Evolutionary conservation across 139 green algal species (phyloP), one percentile per base, ranked within the genome.

Genomic region (Edaphochlamys debaryana): DNA sequence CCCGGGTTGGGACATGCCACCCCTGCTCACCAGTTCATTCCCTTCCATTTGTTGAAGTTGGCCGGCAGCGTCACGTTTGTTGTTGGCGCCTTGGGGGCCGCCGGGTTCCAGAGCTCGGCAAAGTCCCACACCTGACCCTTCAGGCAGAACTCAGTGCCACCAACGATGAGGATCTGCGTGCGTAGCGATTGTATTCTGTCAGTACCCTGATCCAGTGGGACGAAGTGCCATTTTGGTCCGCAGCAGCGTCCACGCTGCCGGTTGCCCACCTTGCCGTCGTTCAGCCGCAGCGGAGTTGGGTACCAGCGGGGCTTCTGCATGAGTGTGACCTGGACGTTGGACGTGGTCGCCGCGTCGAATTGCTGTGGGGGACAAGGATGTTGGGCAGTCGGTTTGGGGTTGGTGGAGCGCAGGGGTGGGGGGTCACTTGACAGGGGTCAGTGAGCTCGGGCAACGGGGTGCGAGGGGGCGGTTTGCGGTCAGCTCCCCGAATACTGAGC

Each of bases 281-380:
- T 8, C 56, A n/a, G 22, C 56, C 23, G 6, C 56, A 63, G 56
- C 1, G 56, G 56, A 11, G 56, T 63, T 23, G 56, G 56, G 56
- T 63, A 63, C 56, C 56, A 63, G 56, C 56, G 56, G 56, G n/a
- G n/a, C 56, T 63, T 63, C 56, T 63, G 56, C 56, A 63, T 63
- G 6, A 63, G 5, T 22, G 50, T 58, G 20, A 58, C 50, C 50
- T 58, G 50, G 7, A 4, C 2, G 20, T 29, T 22, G 6, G 50
- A 11, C 50, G 50, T 58, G 50, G 6, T 19, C 20, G 50, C 50
- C 50, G 50, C 50, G 50, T 58, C 25, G 9, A 25, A 58, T 19
- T 11, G 2, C 50, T 58, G 50, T 22, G 48, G 48, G 48, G 48
- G 48, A 15, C 48, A 54, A 23, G 48, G 11, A 54, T 54, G 48